Percentiles rank a stretch among this genome's conserved stretches.
phyloP scores from a whole-genome alignment of 2,329 filamentous ascomycete species.

The Lasiodiplodia theobromae region DNA sequence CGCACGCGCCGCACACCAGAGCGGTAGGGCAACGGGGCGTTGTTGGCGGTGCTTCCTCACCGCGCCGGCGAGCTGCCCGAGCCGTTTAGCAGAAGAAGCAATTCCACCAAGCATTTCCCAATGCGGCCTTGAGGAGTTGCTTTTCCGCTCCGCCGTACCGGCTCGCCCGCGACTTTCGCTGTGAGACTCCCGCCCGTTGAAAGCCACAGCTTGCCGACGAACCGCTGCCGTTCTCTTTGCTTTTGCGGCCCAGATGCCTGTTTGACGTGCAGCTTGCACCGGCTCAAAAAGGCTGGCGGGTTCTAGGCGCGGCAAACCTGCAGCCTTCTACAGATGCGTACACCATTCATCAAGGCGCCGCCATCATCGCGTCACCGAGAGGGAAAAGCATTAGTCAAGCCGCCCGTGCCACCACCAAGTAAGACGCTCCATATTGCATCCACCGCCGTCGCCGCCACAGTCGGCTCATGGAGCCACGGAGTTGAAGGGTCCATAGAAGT shows the following conservation, averaged over 20 bases:
- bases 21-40: not conserved
- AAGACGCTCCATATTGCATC: constrained; percentile 22
- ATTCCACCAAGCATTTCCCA: not conserved
- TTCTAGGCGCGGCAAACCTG: constrained; percentile 7
- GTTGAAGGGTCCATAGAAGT: constrained; percentile 5
- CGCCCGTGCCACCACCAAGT: not conserved
- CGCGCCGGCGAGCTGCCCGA: constrained; percentile 4
- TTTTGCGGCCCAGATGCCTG: constrained; percentile 15
- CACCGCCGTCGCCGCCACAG: constrained; percentile 10
- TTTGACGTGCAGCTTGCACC: constrained; percentile 12
- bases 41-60: not conserved
- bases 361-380: constrained; percentile 5
- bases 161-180: constrained; percentile 9
- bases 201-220: constrained; percentile 16
- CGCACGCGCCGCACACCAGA: constrained; percentile 4
- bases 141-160: constrained; percentile 16
- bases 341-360: constrained; percentile 17
- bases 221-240: not conserved
- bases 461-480: constrained; percentile 12
- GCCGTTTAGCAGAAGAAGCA: constrained; percentile 10
- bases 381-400: constrained; percentile 20
- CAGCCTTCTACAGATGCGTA: constrained; percentile 6
- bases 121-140: constrained; percentile 10
- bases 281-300: not conserved
- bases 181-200: constrained; percentile 11